These are phyloP conservation scores for Fusarium sp. DNA, from an alignment of 2,329 filamentous ascomycete species.

Conservation along the genomic window DNA sequence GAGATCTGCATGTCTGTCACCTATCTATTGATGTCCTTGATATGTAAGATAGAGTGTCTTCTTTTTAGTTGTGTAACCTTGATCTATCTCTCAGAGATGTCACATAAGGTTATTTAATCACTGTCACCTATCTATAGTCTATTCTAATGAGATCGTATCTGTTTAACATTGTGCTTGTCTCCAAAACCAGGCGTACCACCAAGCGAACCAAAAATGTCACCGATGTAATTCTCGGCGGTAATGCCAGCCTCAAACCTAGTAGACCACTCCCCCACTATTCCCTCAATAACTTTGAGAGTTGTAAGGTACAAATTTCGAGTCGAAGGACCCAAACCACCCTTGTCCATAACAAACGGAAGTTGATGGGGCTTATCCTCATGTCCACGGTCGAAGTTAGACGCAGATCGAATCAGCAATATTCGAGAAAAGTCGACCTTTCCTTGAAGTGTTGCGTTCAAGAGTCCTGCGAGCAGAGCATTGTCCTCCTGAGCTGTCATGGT, in stretches of 20 bases:
- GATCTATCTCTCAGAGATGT: too few relatives aligned
- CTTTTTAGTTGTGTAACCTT: too few relatives aligned
- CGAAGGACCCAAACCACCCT: slow-evolving; percentile 33
- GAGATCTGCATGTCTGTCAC: too few relatives aligned
- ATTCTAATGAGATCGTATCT: neutral
- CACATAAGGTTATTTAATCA: too few relatives aligned
- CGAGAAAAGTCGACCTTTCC: slow-evolving; percentile 30
- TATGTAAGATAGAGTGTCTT: too few relatives aligned
- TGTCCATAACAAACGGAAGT: slow-evolving; percentile 36
- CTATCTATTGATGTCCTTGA: too few relatives aligned
- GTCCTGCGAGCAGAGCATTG: slow-evolving; percentile 26
- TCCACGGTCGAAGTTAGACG: slow-evolving; percentile 34
- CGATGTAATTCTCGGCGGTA: slow-evolving; percentile 23
- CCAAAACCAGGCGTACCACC: slow-evolving; percentile 32
- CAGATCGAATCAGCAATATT: slow-evolving; percentile 30
- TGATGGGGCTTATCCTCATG: slow-evolving; percentile 31
- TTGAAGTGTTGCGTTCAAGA: slow-evolving; percentile 27
- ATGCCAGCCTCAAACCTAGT: slow-evolving; percentile 20
- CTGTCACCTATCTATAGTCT: neutral
- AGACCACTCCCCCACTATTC: slow-evolving; percentile 19
- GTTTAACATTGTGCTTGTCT: neutral
- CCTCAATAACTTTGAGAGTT: slow-evolving; percentile 20
- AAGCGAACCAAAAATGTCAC: slow-evolving; percentile 35
- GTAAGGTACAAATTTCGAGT: slow-evolving; percentile 32
- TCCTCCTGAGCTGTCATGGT: slow-evolving; percentile 41